These are phyloP conservation scores for Xylaria arbuscula DNA, from an alignment of 2,329 filamentous ascomycete genomes.

Conservation along the genomic window DNA sequence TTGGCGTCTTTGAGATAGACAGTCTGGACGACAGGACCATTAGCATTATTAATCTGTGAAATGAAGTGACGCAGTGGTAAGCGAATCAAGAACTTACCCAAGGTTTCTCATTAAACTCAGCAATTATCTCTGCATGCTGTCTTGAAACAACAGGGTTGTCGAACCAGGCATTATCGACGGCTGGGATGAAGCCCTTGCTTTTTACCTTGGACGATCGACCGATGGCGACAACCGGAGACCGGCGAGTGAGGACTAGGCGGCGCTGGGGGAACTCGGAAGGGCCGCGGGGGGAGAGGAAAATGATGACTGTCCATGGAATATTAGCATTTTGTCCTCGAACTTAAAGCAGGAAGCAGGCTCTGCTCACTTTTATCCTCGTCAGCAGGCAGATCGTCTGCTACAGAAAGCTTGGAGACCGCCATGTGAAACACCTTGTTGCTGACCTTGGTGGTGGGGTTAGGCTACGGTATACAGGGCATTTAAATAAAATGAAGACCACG, in stretches of 20 bases:
- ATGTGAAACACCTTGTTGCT: conserved; percentile 18
- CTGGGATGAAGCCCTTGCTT: conserved; percentile 56
- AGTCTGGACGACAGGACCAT: conserved; percentile 49
- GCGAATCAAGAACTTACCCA: conserved; percentile 25
- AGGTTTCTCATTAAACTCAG: conserved; percentile 53
- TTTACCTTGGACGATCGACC: conserved; percentile 60
- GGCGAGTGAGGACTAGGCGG: conserved; percentile 47
- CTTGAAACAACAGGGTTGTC: conserved; percentile 79
- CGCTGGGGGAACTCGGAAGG: conserved; percentile 41
- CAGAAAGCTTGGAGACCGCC: conserved; percentile 24
- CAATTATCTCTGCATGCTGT: conserved; percentile 68
- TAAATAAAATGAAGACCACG: background rate
- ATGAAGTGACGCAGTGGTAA: background rate
- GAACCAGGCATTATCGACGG: conserved; percentile 70
- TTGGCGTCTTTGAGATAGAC: conserved; percentile 59
- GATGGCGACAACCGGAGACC: conserved; percentile 48
- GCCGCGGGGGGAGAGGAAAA: conserved; percentile 24
- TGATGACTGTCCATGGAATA: conserved; percentile 40
- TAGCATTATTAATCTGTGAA: conserved; percentile 4
- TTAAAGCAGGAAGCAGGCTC: conserved; percentile 7
- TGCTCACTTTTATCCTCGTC: conserved; percentile 38
- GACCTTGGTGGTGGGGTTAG: background rate
- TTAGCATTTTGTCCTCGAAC: conserved; percentile 13
- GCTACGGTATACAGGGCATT: background rate
- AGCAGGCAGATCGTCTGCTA: conserved; percentile 8